Conservation (phyloP, 192 early-diverging fungal species). For the Hyaloraphidium curvatum region DNA sequence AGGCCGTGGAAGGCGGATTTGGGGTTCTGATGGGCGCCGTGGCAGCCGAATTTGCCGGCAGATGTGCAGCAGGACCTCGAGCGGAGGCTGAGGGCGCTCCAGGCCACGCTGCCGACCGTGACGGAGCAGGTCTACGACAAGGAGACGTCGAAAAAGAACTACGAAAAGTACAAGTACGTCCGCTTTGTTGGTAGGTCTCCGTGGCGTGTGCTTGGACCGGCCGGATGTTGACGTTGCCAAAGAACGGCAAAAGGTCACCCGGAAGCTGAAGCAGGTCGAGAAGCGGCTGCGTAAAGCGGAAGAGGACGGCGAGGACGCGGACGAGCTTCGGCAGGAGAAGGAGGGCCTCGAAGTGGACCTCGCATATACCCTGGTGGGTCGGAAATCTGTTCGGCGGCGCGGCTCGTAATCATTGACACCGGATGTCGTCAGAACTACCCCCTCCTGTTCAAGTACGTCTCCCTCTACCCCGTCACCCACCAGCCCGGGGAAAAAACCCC, state of each 20-base stretch:
- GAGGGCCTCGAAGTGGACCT: no score
- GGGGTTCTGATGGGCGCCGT: not conserved
- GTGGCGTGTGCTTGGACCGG: not conserved
- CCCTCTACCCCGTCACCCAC: no score
- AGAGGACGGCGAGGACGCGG: no score
- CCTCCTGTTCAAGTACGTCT: no score
- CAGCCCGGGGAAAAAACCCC: no score
- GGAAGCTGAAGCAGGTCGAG: slow-evolving; percentile 6
- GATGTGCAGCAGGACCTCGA: slow-evolving; percentile 13
- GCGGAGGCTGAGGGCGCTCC: slow-evolving; percentile 16
- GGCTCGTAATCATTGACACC: no score
- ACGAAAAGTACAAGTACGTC: slow-evolving; percentile 20
- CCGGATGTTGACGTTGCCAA: not conserved
- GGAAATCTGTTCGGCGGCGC: no score
- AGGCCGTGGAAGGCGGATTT: not conserved
- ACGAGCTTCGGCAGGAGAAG: no score
- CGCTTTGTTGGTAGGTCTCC: slow-evolving; percentile 17
- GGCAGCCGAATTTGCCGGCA: slow-evolving; percentile 14
- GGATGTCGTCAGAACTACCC: no score
- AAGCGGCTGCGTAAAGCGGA: not conserved
- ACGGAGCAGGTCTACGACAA: not conserved
- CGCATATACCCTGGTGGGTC: no score
- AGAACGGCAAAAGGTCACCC: slow-evolving; percentile 15
- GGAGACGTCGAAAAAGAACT: slow-evolving; percentile 13
- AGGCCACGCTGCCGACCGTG: slow-evolving; percentile 7